A percentile compares a stretch with the other conserved stretches of the same genome.
Evolutionary conservation across 768 basidiomycete genomes (phyloP).

Genomic region (Tulasnella calospora): DNA sequence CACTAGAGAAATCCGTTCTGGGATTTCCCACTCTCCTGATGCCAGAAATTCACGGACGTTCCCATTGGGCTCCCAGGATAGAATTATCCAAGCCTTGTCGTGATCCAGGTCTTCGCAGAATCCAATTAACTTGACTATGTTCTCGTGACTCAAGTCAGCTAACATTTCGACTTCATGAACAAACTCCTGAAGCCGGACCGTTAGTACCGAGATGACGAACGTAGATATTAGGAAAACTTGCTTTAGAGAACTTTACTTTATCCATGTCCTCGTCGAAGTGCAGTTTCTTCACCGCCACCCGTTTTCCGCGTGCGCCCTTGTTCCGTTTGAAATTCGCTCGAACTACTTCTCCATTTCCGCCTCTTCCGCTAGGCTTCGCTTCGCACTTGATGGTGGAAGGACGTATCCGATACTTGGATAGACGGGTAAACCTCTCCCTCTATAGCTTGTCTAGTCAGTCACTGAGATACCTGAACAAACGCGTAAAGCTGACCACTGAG

Average conservation of each 20-base stretch:
- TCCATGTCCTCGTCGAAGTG: not conserved
- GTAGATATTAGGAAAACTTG: not conserved
- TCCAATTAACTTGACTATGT: not conserved
- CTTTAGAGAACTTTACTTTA: not conserved
- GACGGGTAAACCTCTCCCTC: not conserved
- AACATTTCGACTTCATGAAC: not conserved
- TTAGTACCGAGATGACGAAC: not conserved
- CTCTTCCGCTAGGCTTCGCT: not conserved
- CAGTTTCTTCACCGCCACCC: not conserved
- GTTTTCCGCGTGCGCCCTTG: not conserved
- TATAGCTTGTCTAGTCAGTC: not conserved
- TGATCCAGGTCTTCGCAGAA: not conserved
- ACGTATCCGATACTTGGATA: not conserved
- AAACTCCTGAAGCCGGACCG: not conserved
- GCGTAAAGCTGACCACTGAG: not conserved
- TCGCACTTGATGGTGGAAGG: not conserved
- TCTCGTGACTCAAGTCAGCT: not conserved
- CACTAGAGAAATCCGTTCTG: not conserved
- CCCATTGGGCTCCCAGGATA: not conserved
- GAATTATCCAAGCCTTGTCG: not conserved
- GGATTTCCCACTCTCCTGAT: not conserved
- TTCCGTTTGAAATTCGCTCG: not conserved
- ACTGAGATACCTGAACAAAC: not conserved
- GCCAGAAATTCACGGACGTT: not conserved
- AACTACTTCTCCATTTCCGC: not conserved